Percentiles rank a stretch among this genome's conserved stretches.
Conservation (phyloP, 306 rosid species). For the Lathyrus sativus region DNA sequence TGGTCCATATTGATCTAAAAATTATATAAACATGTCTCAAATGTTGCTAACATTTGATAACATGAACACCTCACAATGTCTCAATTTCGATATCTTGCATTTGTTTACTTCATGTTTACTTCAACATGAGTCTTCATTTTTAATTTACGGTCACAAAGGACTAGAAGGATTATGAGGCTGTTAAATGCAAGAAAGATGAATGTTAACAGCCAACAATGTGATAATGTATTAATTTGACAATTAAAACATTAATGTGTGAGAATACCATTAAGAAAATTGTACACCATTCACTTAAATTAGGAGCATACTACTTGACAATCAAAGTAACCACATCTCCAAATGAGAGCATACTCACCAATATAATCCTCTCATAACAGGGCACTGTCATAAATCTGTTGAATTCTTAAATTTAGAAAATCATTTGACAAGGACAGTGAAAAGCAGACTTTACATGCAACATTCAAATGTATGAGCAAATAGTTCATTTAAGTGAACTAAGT, state of each 20-base stretch:
- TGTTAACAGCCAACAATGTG: neutral
- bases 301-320: neutral
- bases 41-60: too few species aligned
- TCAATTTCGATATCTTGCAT: too few species aligned
- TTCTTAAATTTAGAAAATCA: neutral
- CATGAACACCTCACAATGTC: too few species aligned
- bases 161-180: neutral
- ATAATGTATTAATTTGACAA: neutral
- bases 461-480: neutral
- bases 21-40: too few species aligned
- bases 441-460: neutral
- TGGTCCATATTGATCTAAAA: too few species aligned
- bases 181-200: neutral
- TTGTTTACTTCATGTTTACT: too few species aligned
- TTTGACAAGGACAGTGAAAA: neutral
- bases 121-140: too few species aligned
- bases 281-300: slow-evolving; percentile 6
- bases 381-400: neutral
- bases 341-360: neutral
- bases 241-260: neutral
- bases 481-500: slow-evolving; percentile 7
- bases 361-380: neutral
- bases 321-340: neutral
- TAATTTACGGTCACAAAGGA: too few species aligned
- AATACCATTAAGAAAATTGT: too few species aligned